These are phyloP conservation scores for Backusella luteola DNA, from an alignment of 192 early-diverging fungal species.

Conservation along the genomic window DNA sequence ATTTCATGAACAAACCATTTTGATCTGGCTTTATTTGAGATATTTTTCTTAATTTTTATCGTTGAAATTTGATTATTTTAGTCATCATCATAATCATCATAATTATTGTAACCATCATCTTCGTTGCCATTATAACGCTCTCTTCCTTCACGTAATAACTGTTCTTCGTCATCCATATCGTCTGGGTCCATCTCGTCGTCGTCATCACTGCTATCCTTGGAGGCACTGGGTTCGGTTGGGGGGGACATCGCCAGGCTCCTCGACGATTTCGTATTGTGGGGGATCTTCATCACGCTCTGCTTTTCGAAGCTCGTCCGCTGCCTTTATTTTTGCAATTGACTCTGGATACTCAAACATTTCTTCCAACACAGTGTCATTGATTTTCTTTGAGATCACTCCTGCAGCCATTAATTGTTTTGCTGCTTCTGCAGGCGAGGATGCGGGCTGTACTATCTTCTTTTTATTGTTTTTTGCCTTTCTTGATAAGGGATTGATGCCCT, in stretches of 20 bases:
- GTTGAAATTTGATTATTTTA: too few relatives aligned
- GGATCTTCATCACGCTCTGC: conserved; percentile 15
- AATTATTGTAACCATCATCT: too few relatives aligned
- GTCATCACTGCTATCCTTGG: too few relatives aligned
- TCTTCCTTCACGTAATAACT: too few relatives aligned
- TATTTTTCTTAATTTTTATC: too few relatives aligned
- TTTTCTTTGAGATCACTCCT: conserved; percentile 85
- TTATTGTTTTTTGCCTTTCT: conserved; percentile 37
- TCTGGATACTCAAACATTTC: conserved; percentile 53
- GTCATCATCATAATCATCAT: too few relatives aligned
- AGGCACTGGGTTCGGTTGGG: not conserved
- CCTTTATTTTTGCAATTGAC: conserved; percentile 28
- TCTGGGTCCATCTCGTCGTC: too few relatives aligned
- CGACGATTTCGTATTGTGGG: conserved; percentile 33
- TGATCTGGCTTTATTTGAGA: too few relatives aligned
- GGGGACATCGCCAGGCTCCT: conserved; percentile 47
- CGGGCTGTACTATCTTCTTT: conserved; percentile 31
- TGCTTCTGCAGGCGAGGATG: conserved; percentile 74
- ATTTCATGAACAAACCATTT: too few relatives aligned
- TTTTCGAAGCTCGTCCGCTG: conserved; percentile 33
- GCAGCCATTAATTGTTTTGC: conserved; percentile 69
- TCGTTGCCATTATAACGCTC: too few relatives aligned
- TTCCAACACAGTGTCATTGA: conserved; percentile 83
- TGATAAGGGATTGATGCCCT: conserved; percentile 16
- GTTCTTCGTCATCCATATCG: too few relatives aligned